These are phyloP conservation scores for Sporothrix luriei DNA, from an alignment of 2,329 filamentous ascomycete genomes.

Conservation along the genomic window DNA sequence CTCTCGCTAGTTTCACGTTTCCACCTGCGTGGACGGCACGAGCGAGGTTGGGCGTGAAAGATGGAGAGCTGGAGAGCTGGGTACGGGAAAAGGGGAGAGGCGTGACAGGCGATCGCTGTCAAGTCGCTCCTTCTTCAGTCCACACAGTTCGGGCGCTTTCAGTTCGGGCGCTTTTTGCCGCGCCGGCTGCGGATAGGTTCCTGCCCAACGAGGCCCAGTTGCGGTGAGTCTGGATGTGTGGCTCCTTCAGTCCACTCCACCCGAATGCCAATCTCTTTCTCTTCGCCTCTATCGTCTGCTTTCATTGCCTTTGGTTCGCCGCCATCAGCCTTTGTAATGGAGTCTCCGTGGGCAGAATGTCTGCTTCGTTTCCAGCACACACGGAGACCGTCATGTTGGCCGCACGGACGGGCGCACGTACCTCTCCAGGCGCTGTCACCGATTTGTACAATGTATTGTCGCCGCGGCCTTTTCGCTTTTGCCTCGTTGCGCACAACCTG, in stretches of 20 bases:
- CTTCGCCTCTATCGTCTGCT: conserved; percentile 1
- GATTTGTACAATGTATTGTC: neutral
- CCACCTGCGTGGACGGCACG: neutral
- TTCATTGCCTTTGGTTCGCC: neutral
- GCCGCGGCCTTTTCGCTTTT: conserved; percentile 5
- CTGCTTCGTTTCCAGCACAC: neutral
- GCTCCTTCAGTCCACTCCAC: neutral
- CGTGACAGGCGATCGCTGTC: conserved; percentile 1
- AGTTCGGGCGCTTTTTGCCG: conserved; percentile 8
- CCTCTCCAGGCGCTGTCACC: neutral
- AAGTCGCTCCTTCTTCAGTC: neutral
- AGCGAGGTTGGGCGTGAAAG: neutral
- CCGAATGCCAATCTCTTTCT: neutral
- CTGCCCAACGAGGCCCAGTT: conserved; percentile 14
- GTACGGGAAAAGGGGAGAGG: neutral
- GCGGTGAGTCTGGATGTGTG: conserved; percentile 2
- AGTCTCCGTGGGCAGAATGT: neutral
- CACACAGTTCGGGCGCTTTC: neutral
- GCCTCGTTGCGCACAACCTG: conserved; percentile 10
- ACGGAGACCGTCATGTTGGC: neutral
- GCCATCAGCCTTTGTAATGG: neutral
- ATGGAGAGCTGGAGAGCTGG: neutral
- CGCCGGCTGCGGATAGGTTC: neutral
- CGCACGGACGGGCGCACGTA: conserved; percentile 25
- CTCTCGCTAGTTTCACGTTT: neutral